A percentile compares a stretch with the other conserved stretches of the same genome.
These are phyloP conservation scores for Pleurotus eryngii DNA, from an alignment of 768 basidiomycete genomes.

Conservation along the genomic window DNA sequence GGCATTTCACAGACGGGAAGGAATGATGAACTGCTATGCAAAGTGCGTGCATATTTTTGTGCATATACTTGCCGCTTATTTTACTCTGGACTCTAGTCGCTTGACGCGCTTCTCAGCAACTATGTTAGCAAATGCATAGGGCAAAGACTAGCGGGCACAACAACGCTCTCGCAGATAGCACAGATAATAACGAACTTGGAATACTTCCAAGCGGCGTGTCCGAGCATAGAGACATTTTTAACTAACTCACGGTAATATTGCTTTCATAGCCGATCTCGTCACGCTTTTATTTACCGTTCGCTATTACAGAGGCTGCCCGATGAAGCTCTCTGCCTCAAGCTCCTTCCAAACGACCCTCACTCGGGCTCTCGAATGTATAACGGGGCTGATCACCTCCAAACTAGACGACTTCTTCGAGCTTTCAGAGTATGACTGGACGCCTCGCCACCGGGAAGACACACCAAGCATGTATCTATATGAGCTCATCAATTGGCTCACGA, in stretches of 20 bases:
- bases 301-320: slow-evolving; percentile 78
- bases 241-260: slow-evolving; percentile 69
- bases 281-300: slow-evolving; percentile 37
- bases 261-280: slow-evolving; percentile 1
- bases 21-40: slow-evolving; percentile 87
- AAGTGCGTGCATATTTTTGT: slow-evolving; percentile 41
- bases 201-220: slow-evolving; percentile 82
- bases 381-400: slow-evolving; percentile 82
- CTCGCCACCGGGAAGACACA: slow-evolving; percentile 60
- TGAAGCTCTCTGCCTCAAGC: slow-evolving; percentile 58
- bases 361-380: slow-evolving; percentile 72
- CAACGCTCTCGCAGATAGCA: slow-evolving; percentile 85
- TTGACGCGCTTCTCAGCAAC: slow-evolving; percentile 77
- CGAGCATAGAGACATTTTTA: slow-evolving; percentile 80
- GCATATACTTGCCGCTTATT: not conserved
- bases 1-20: slow-evolving; percentile 90
- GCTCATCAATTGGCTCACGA: slow-evolving; percentile 93
- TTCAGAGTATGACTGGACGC: slow-evolving; percentile 94
- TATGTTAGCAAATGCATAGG: slow-evolving; percentile 76
- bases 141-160: slow-evolving; percentile 68
- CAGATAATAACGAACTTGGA: slow-evolving; percentile 93
- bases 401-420: slow-evolving; percentile 95
- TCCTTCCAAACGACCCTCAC: slow-evolving; percentile 71
- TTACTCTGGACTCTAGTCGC: slow-evolving; percentile 49
- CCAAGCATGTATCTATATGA: slow-evolving; percentile 96